Evolutionary conservation across 2,329 filamentous ascomycete species (phyloP).

Genomic region (Aureobasidium mangrovei): DNA sequence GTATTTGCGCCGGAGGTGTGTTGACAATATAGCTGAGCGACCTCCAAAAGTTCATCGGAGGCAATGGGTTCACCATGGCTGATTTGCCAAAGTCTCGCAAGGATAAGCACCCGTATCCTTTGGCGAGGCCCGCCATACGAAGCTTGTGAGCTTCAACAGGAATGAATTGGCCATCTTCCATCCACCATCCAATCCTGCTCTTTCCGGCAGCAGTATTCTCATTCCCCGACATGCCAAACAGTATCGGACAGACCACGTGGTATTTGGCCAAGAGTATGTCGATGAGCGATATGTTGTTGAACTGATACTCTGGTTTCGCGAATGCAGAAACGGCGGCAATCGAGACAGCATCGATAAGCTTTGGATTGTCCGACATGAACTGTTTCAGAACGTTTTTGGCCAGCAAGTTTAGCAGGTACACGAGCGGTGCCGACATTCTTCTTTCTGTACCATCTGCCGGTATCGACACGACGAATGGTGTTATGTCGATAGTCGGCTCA

Average conservation of each 20-base stretch:
- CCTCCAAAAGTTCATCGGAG: slow-evolving; percentile 73
- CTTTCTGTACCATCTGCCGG: slow-evolving; percentile 36
- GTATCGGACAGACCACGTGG: slow-evolving; percentile 66
- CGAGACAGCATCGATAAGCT: slow-evolving; percentile 65
- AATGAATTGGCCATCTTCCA: slow-evolving; percentile 44
- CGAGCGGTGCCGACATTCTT: slow-evolving; percentile 51
- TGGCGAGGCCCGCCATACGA: slow-evolving; percentile 73
- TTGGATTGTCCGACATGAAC: slow-evolving; percentile 32
- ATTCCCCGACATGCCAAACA: slow-evolving; percentile 73
- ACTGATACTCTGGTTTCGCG: slow-evolving; percentile 47
- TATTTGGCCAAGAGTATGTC: slow-evolving; percentile 86
- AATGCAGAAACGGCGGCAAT: slow-evolving; percentile 68
- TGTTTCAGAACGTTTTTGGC: slow-evolving; percentile 65
- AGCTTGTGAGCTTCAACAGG: slow-evolving; percentile 66
- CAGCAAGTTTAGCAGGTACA: slow-evolving; percentile 71
- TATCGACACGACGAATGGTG: slow-evolving; percentile 34
- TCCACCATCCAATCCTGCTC: slow-evolving; percentile 63
- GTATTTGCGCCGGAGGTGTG: slow-evolving; percentile 49
- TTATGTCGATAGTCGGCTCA: slow-evolving; percentile 23
- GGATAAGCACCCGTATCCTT: slow-evolving; percentile 74
- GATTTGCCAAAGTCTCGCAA: slow-evolving; percentile 72
- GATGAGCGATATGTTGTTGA: slow-evolving; percentile 56
- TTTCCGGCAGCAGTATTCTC: slow-evolving; percentile 65
- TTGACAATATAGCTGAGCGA: slow-evolving; percentile 68
- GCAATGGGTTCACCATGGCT: slow-evolving; percentile 61